phyloP scores from a whole-genome alignment of 257 asterid species.

The Solanum paucissectum region DNA sequence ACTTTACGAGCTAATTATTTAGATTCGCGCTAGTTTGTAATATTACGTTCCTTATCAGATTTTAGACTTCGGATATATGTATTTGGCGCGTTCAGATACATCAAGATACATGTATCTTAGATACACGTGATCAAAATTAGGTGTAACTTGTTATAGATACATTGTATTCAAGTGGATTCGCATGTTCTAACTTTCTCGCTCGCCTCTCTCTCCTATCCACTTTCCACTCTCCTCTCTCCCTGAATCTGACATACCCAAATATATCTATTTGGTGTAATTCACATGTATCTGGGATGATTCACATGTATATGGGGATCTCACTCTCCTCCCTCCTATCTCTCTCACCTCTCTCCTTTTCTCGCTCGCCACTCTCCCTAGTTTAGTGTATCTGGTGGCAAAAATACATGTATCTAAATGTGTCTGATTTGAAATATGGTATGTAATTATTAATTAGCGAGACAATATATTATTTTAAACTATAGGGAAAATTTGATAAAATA shows the following conservation, averaged over 20 bases:
- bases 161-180: rapidly evolving
- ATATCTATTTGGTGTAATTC: background rate
- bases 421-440: rapidly evolving
- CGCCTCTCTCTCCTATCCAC: background rate
- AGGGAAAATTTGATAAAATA: too few species aligned
- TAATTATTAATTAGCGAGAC: too few species aligned
- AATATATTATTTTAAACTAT: too few species aligned
- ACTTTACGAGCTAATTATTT: too few species aligned
- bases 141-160: background rate
- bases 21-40: rapidly evolving
- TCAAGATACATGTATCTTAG: too few species aligned
- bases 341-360: too few species aligned
- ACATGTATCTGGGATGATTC: too few species aligned
- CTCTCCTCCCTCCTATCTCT: rapidly evolving
- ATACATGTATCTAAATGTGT: rapidly evolving
- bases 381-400: background rate
- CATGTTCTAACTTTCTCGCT: background rate
- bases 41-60: too few species aligned
- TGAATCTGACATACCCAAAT: background rate
- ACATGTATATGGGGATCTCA: background rate
- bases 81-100: too few species aligned
- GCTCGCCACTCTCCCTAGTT: background rate
- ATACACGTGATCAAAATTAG: rapidly evolving
- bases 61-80: background rate
- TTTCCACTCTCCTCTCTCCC: background rate